Base-by-base conservation (phyloP, 2,329 filamentous ascomycete species). In the Didymella lethalis region DNA sequence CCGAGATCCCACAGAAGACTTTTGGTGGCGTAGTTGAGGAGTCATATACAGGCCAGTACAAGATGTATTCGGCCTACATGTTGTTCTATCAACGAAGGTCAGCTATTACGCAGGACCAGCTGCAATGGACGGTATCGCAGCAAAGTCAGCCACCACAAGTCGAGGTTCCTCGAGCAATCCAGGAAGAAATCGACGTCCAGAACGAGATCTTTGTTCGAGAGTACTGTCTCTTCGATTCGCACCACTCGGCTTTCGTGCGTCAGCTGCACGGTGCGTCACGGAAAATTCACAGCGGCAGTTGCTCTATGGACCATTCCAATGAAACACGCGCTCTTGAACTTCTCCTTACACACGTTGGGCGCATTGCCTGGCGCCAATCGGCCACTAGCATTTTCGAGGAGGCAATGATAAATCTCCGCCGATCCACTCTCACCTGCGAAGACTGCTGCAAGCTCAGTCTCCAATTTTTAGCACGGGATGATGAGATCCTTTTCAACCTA, bases 41-140 rank as follows among this genome's bases (percentile, higher is more conserved):
- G 3, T 57, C 63, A 11, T 73, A 70, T 38, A 69, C 62, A 25
- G 66, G 69, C 7, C 64, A 67, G 32, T 67, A 65, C 50, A 77
- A 77, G 54, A 65, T 69, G 40, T 77, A 69, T 54, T 98, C 92
- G 74, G 95, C 94, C 12, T 99, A 99, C 76, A 98, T 99, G 91
- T 84, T 99, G 8, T 98, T 99, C 76, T 99, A 99, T 75, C 91
- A 97, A 75, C 88, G 95, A 48, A 86, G 88, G 3, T 88, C 88
- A 0, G 86, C 86, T 4, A 82, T 93, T 55, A 80, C 82, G 8
- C 60, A 70, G 11, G 73, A 76, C 31, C 66, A 71, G 34, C 47
- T 53, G 5, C 61, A 68, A 41, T 74, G 72, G 64, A 68, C 28
- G 70, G 87, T 47, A 79, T 83, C 69, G 28, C 57, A 70, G 10